These are phyloP conservation scores for Neurospora sp. DNA, from an alignment of 495 filamentous ascomycete species.

Conservation along the genomic window DNA sequence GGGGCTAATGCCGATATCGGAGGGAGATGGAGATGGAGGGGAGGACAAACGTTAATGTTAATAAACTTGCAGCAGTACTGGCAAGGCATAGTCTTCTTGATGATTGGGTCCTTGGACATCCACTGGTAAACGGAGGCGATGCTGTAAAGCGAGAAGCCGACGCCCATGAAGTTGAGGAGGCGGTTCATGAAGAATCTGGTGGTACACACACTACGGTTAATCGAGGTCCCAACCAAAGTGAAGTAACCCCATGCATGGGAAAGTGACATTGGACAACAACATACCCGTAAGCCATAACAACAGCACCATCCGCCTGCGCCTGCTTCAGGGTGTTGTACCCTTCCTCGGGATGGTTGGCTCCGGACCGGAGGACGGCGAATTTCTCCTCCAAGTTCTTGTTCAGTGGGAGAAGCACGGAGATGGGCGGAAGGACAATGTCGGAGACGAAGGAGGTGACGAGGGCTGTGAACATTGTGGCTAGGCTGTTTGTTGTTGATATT, in stretches of 20 bases:
- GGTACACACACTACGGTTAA: neutral
- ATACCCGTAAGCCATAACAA: constrained; percentile 63
- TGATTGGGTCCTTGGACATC: constrained; percentile 52
- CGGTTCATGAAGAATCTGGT: constrained; percentile 49
- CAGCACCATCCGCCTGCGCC: constrained; percentile 59
- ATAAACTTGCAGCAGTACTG: constrained; percentile 61
- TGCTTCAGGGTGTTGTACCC: constrained; percentile 58
- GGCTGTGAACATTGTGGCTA: constrained; percentile 62
- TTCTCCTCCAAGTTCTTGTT: constrained; percentile 66
- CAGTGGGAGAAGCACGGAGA: constrained; percentile 59
- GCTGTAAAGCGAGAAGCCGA: constrained; percentile 55
- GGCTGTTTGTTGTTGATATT: constrained; percentile 25
- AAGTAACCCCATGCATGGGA: neutral
- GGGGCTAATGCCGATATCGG: neutral
- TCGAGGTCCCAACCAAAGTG: constrained; percentile 7
- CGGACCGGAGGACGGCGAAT: constrained; percentile 54
- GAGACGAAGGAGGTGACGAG: constrained; percentile 64
- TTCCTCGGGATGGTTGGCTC: constrained; percentile 37
- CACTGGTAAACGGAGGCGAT: constrained; percentile 57
- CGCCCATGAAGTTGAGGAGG: constrained; percentile 52
- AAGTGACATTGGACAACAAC: neutral
- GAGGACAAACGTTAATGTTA: constrained; percentile 47
- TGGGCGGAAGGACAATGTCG: constrained; percentile 57
- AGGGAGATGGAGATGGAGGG: neutral
- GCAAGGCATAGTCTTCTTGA: constrained; percentile 61